phyloP scores from a whole-genome alignment of 2,329 filamentous ascomycete species.

The Penicillium sclerotiorum region DNA sequence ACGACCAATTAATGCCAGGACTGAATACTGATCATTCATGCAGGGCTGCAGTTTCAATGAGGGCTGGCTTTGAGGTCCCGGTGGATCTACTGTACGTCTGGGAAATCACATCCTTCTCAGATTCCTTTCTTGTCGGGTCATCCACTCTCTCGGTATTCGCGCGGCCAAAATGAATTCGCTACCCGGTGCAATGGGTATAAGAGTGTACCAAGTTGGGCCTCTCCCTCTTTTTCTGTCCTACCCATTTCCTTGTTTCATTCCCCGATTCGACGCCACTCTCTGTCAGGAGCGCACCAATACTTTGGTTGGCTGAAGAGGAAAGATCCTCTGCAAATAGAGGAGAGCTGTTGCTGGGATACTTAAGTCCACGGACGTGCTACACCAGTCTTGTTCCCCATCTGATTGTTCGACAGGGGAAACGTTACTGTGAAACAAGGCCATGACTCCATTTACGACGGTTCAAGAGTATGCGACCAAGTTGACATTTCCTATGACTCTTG shows the following conservation, averaged over 20 bases:
- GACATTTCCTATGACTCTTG: background rate
- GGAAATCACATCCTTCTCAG: background rate
- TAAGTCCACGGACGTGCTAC: background rate
- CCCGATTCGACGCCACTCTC: background rate
- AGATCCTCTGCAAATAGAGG: background rate
- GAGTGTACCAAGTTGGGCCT: constrained; percentile 4
- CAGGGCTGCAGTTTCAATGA: constrained; percentile 2
- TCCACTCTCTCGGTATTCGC: constrained; percentile 3
- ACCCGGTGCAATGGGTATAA: background rate
- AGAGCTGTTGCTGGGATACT: background rate
- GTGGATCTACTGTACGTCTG: constrained; percentile 8
- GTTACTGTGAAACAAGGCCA: constrained; percentile 7
- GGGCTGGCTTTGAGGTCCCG: constrained; percentile 4
- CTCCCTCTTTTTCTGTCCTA: constrained; percentile 11
- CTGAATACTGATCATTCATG: background rate
- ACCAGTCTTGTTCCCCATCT: constrained; percentile 4
- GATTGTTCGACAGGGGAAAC: constrained; percentile 9
- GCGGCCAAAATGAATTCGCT: background rate
- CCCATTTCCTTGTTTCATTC: background rate
- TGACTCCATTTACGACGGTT: background rate
- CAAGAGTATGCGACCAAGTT: background rate
- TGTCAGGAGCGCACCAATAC: background rate
- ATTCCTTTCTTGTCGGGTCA: constrained; percentile 1
- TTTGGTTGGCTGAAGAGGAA: background rate
- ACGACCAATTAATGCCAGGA: background rate